Evolutionary conservation across 2,329 filamentous ascomycete species (phyloP), one percentile per base, ranked within the genome.

Genomic region (Penicillium aurantiogriseum): DNA sequence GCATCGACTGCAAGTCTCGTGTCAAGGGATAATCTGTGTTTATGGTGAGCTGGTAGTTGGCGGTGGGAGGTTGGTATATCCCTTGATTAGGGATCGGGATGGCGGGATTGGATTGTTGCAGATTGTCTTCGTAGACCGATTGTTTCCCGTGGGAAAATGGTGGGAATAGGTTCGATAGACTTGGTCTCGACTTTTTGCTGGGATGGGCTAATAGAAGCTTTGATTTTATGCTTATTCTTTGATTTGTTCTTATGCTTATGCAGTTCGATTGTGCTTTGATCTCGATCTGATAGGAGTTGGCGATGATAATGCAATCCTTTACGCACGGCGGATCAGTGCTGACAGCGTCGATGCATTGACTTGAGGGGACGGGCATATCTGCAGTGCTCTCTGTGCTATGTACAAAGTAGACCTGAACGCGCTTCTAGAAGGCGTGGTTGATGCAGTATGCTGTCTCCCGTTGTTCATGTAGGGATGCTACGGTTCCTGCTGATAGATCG

Each of bases 361-460:
- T 53, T 36, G 47, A 52, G 4, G 21, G 27, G 27, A 49, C 29
- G 47, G 47, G 4, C 33, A 40, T 57, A 31, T 42, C 42, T 57
- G 54, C 54, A 57, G 54, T 57, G 49, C 43, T 57, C 36, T 53
- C 36, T 53, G 48, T 56, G 49, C 21, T 57, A 53, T 57, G 50
- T 47, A 46, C 35, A 53, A 31, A 29, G 36, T 53, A 42, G 29
- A 56, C 21, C 15, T 51, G 45, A 45, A 36, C 45, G 21, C 29
- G 15, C 54, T 57, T 57, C 42, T 39, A 53, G 48, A 51, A 53
- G 29, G 21, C 27, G 23, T 47, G 49, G 54, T 46, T 42, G 49
- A 47, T 53, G 54, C 54, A 57, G 49, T 57, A 57, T 57, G 54
- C 54, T 57, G 54, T 53, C 42, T 57, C 43, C 54, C 54, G 49